Evolutionary conservation across 805 yeast species (phyloP), one percentile per base, ranked within the genome.

Genomic region (Lipomyces chichibuensis): DNA sequence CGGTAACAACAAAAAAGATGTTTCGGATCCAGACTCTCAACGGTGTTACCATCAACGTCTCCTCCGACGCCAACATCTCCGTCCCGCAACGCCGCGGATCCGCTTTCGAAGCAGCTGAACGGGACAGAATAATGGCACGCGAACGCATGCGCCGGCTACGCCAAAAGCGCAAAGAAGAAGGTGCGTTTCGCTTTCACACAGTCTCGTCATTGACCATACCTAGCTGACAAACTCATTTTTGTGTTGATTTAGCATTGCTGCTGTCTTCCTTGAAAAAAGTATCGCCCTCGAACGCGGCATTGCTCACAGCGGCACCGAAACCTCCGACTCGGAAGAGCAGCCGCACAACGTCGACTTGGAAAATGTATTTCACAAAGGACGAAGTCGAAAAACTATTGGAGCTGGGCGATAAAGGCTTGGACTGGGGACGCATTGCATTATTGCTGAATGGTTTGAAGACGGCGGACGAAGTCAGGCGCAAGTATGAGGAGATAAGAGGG

Each of bases 101-200:
- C 32, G 64, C 67, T n/a, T 56, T 60, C 52, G 70, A 66, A 51
- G 70, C 70, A 0, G 67, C 67, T 32, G 65, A 66, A 33, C 60
- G 65, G 8, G 70, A 66, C 46, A 61, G 70, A 5, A 57, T 64
- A 29, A 60, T 66, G 68, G 70, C 70, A 9, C 65, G 70, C n/a
- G 70, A 66, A 51, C 69, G 70, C 33, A 66, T 66, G 70, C 59
- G 70, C 20, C 57, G 70, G 32, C 63, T 66, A 14, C 33, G 70
- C 13, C 67, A 64, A 39, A 64, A 64, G 56, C 56, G 70, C 17
- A 66, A 66, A 49, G 70, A 66, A 25, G 65, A 66, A 57, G 69
- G 70, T 66, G 57, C 32, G 37, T 11, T 13, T 32, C 32, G 32
- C 5, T 29, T 25, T 29, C 32, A 29, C 32, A 29, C 32, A 29